Evolutionary conservation across 2,329 filamentous ascomycete species (phyloP).

Genomic region (Ophiostoma sp.): DNA sequence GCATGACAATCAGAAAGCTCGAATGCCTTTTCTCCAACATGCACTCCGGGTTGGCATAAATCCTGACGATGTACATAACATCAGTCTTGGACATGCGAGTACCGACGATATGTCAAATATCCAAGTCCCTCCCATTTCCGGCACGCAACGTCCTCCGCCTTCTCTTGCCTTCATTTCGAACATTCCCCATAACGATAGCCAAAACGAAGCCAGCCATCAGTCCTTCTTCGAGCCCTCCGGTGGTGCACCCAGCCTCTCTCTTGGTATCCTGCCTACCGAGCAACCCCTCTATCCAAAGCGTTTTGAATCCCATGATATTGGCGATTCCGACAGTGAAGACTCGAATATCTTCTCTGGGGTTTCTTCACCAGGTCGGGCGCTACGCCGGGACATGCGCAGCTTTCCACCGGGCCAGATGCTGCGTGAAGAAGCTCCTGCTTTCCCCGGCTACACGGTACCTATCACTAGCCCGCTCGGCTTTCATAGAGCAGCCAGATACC

Average conservation of each 20-base stretch:
- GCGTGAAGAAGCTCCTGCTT: neutral
- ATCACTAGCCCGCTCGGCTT: no score
- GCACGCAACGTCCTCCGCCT: neutral
- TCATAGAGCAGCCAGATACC: neutral
- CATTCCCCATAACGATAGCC: no score
- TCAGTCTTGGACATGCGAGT: neutral
- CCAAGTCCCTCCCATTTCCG: no score
- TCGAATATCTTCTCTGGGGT: slow-evolving; percentile 3
- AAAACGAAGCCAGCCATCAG: neutral
- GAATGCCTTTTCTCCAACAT: neutral
- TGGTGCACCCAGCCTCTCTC: neutral
- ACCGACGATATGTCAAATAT: neutral
- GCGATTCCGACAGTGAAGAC: neutral
- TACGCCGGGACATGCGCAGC: neutral
- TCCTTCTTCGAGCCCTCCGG: neutral
- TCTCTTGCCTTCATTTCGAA: neutral
- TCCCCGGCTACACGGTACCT: neutral
- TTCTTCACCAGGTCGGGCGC: neutral
- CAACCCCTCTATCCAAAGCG: neutral
- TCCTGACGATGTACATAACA: neutral
- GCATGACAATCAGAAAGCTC: no score
- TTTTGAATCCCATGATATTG: no score
- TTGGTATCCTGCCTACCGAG: neutral
- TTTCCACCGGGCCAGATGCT: neutral
- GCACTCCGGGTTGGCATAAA: neutral